Evolutionary conservation across 371 early-diverging fungal genomes (phyloP).

Genomic region (Batkoa obscura): DNA sequence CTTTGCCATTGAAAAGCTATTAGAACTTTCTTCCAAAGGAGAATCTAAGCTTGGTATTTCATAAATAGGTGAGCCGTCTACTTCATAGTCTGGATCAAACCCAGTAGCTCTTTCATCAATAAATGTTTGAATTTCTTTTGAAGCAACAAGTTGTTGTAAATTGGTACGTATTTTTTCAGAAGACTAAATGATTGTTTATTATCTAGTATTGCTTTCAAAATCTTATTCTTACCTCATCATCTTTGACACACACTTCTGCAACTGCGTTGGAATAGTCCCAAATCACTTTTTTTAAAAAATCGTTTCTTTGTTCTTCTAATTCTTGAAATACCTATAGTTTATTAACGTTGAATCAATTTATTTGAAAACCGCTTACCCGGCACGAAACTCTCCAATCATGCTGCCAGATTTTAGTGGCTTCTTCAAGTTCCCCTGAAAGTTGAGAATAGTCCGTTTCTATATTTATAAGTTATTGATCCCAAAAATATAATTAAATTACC

Average conservation of each 20-base stretch:
- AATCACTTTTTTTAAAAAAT: slow-evolving; percentile 51
- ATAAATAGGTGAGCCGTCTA: slow-evolving; percentile 5
- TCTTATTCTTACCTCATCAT: slow-evolving; percentile 49
- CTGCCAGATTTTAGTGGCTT: slow-evolving; percentile 24
- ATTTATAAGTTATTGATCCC: background rate
- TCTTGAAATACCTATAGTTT: slow-evolving; percentile 41
- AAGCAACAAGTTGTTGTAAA: background rate
- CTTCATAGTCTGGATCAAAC: slow-evolving; percentile 5
- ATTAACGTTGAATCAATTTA: too few species aligned
- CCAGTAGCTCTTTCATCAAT: slow-evolving; percentile 5
- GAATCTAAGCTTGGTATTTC: slow-evolving; percentile 2
- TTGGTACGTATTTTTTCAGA: background rate
- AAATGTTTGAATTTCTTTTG: slow-evolving; percentile 1
- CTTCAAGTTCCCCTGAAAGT: slow-evolving; percentile 17
- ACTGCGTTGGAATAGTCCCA: slow-evolving; percentile 78
- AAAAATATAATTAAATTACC: slow-evolving; percentile 5
- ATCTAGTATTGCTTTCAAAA: background rate
- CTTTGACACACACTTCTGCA: slow-evolving; percentile 57
- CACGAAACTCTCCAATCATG: slow-evolving; percentile 9
- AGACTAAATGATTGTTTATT: background rate
- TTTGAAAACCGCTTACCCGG: background rate
- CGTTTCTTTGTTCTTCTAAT: slow-evolving; percentile 73
- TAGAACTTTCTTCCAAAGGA: background rate
- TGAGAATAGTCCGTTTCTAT: slow-evolving; percentile 24
- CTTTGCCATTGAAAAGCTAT: background rate